phyloP scores from a whole-genome alignment of 208 protist genomes.

The Wallacemonas sp. region DNA sequence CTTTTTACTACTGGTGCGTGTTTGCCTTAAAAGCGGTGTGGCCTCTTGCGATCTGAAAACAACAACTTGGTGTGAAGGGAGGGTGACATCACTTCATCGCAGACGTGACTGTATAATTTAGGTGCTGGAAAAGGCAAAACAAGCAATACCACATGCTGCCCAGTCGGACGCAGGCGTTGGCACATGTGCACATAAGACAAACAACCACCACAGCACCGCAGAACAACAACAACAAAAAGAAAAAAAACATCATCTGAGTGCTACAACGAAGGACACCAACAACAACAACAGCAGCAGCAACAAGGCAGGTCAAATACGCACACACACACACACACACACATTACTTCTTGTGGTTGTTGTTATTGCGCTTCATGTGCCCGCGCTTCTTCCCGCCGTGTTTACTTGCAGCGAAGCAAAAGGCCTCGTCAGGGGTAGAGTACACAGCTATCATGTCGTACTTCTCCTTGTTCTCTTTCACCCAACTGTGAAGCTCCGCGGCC shows the following conservation, averaged over 20 bases:
- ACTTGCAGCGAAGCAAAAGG: conserved; percentile 49
- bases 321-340: no score
- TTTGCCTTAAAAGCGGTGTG: no score
- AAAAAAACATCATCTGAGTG: no score
- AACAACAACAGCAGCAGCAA: no score
- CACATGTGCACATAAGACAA: neutral
- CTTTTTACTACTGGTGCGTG: no score
- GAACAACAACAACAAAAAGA: no score
- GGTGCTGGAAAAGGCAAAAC: neutral
- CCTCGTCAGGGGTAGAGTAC: conserved; percentile 36
- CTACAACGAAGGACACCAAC: no score
- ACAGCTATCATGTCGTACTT: conserved; percentile 39
- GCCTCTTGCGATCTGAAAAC: no score
- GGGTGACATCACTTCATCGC: no score
- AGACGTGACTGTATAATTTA: no score
- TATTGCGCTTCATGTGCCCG: neutral
- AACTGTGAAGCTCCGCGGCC: conserved; percentile 35
- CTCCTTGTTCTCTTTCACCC: conserved; percentile 43
- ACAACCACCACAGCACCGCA: neutral
- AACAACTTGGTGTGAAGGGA: no score
- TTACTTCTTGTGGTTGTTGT: conserved; percentile 17
- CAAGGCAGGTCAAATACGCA: no score
- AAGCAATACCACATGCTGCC: neutral
- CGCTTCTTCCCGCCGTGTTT: conserved; percentile 29
- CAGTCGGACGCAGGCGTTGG: neutral